Conservation (phyloP, 73 alveolate species). For the Stentor roeselii region DNA sequence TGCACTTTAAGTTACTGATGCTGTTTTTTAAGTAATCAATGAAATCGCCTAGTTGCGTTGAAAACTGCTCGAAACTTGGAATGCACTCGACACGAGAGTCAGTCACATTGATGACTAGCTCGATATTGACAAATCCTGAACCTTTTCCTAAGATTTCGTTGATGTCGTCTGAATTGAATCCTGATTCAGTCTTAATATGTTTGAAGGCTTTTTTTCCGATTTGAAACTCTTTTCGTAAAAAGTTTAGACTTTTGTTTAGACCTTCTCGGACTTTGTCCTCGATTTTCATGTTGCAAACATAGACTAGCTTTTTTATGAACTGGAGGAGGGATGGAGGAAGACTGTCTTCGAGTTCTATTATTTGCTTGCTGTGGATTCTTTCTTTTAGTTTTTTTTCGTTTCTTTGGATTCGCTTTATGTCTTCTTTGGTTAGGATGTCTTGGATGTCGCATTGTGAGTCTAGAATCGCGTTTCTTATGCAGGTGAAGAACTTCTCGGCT, state of each 20-base stretch:
- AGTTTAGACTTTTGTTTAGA: not conserved
- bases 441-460: constrained; percentile 57
- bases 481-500: constrained; percentile 46
- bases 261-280: constrained; percentile 45
- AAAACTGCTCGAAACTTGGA: not conserved
- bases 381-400: constrained; percentile 43
- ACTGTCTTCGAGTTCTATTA: constrained; percentile 45
- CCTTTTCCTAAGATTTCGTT: not conserved
- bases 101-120: not conserved
- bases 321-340: constrained; percentile 37
- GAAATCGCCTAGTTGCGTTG: too few species aligned
- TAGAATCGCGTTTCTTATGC: constrained; percentile 53
- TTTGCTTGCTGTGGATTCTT: constrained; percentile 37
- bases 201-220: too few species aligned
- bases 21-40: too few species aligned
- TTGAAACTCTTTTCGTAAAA: not conserved
- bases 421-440: constrained; percentile 39
- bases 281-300: constrained; percentile 37
- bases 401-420: constrained; percentile 33
- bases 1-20: not conserved
- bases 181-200: not conserved
- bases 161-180: not conserved
- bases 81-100: not conserved
- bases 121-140: not conserved
- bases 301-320: constrained; percentile 34